phyloP scores from a whole-genome alignment of 805 yeast genomes.

The Myxozyma kluyveri region DNA sequence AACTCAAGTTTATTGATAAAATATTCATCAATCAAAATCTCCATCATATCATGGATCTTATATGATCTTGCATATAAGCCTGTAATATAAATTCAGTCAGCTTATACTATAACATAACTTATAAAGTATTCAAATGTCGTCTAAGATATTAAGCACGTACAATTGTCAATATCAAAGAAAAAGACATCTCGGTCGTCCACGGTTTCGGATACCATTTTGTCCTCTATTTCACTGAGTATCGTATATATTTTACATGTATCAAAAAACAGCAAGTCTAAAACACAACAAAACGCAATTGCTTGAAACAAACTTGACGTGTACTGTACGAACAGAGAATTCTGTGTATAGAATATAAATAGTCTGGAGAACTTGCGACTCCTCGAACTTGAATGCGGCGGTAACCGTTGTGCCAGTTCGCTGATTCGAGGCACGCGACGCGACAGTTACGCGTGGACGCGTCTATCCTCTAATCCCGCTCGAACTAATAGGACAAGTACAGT shows the following conservation, averaged over 20 bases:
- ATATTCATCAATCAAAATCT: slow-evolving; percentile 74
- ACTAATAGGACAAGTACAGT: no score
- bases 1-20: slow-evolving; percentile 64
- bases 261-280: no score
- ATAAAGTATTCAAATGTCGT: neutral
- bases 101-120: neutral
- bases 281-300: no score
- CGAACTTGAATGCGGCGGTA: no score
- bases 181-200: slow-evolving; percentile 42
- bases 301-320: no score
- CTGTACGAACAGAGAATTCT: no score
- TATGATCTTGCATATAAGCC: slow-evolving; percentile 67
- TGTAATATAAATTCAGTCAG: slow-evolving; percentile 3
- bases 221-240: neutral
- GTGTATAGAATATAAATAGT: no score
- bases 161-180: slow-evolving; percentile 92
- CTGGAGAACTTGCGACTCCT: no score
- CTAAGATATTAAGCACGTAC: slow-evolving; percentile 38
- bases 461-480: no score
- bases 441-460: no score
- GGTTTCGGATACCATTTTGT: neutral
- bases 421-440: no score
- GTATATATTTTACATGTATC: neutral
- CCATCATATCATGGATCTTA: slow-evolving; percentile 83
- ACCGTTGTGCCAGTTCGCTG: no score